Percentiles rank a stretch among this genome's conserved stretches.
Conservation (phyloP, 1,284 basidiomycete genomes). For the Coniferiporia sulphurascens region DNA sequence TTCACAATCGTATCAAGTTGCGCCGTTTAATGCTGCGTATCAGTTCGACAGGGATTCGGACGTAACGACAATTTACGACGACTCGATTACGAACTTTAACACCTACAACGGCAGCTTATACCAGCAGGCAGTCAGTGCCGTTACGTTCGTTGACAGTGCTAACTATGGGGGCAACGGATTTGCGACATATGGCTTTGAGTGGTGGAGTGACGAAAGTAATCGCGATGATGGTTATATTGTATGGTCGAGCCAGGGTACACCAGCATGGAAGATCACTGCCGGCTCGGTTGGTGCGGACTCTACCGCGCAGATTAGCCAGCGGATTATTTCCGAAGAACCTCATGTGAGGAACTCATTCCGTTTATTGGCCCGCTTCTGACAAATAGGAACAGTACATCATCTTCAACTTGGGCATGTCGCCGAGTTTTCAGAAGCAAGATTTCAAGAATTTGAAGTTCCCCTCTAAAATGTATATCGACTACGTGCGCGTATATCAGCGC, state of each 20-base stretch:
- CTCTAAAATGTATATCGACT: slow-evolving; percentile 38
- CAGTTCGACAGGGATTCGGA: slow-evolving; percentile 31
- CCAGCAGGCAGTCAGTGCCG: slow-evolving; percentile 41
- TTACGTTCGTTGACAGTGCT: slow-evolving; percentile 31
- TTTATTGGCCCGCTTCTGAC: background rate
- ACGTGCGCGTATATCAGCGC: slow-evolving; percentile 41
- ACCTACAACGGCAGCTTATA: slow-evolving; percentile 43
- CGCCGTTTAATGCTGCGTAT: slow-evolving; percentile 37
- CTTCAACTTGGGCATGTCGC: slow-evolving; percentile 38
- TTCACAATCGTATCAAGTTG: slow-evolving; percentile 41
- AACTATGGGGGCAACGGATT: slow-evolving; percentile 29
- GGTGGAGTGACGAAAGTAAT: slow-evolving; percentile 32
- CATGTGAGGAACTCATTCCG: slow-evolving; percentile 30
- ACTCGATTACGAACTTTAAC: slow-evolving; percentile 32
- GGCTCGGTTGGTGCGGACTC: slow-evolving; percentile 36
- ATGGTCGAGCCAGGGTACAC: slow-evolving; percentile 41
- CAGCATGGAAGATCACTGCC: slow-evolving; percentile 42
- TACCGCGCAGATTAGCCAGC: slow-evolving; percentile 32
- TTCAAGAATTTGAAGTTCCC: slow-evolving; percentile 35
- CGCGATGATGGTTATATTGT: slow-evolving; percentile 41
- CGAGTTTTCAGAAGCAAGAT: slow-evolving; percentile 37
- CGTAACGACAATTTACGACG: slow-evolving; percentile 30
- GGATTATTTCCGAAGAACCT: slow-evolving; percentile 49
- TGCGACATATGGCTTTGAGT: slow-evolving; percentile 37
- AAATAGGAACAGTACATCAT: slow-evolving; percentile 36